Evolutionary conservation across 352 stramenopile genomes (phyloP).

Genomic region (Globisporangium canariense): DNA sequence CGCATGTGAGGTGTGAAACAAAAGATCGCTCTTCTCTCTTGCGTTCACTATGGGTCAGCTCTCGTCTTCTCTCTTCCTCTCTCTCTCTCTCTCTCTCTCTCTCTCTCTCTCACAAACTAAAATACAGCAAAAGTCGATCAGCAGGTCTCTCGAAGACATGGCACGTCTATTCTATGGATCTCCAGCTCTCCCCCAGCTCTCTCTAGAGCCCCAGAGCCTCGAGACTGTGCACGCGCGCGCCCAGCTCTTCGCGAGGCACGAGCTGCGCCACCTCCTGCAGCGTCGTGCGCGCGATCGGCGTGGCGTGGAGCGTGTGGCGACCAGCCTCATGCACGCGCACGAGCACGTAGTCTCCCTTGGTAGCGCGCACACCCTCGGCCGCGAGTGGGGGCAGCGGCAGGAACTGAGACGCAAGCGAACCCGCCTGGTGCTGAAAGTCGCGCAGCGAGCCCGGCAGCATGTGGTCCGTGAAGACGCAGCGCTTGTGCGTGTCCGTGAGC

Average conservation of each 20-base stretch:
- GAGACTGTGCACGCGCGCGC: constrained; percentile 41
- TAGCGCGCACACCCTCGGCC: constrained; percentile 37
- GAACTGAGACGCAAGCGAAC: constrained; percentile 36
- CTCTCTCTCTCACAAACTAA: neutral
- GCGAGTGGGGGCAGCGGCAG: constrained; percentile 35
- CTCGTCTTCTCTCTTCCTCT: neutral
- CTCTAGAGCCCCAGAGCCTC: constrained; percentile 26
- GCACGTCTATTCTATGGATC: constrained; percentile 2
- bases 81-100: neutral
- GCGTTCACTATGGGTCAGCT: neutral
- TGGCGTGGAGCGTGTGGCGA: constrained; percentile 81
- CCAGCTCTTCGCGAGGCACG: constrained; percentile 54
- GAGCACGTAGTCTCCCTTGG: constrained; percentile 80
- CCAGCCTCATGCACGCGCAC: constrained; percentile 77
- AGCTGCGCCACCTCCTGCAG: constrained; percentile 54
- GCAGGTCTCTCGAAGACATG: neutral
- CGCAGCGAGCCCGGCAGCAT: constrained; percentile 46
- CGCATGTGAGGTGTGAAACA: neutral
- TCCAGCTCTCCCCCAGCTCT: neutral
- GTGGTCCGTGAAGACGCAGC: constrained; percentile 79
- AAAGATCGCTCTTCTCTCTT: constrained; percentile 2
- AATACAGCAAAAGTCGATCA: constrained; percentile 6
- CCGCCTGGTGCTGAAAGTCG: constrained; percentile 37
- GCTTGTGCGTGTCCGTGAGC: constrained; percentile 88
- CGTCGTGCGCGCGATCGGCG: constrained; percentile 69